Base-by-base conservation (phyloP, 2,329 filamentous ascomycete species). In the Macroventuria anomochaeta region DNA sequence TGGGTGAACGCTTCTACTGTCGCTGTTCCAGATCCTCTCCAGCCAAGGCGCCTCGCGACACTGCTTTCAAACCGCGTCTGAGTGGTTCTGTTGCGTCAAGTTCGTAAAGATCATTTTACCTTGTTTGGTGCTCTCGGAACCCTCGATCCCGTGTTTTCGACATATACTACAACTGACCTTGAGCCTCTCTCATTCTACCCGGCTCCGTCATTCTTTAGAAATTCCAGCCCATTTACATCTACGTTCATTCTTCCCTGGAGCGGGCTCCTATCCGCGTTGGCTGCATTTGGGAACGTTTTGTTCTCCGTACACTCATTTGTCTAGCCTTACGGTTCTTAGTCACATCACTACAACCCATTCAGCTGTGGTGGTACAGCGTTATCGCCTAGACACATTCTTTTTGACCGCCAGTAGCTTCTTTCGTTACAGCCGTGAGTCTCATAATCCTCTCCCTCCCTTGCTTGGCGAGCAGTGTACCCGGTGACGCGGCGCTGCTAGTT, bases 291-390 rank as follows among this genome's bases (percentile, higher is more conserved):
- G 66, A 61, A 65, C 66, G 62, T 52, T 64, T 59, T 64, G 65
- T 71, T 71, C 61, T 71, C 71, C 67, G 64, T 74, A 71, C 72
- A 74, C 68, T 75, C 72, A 62, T 74, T 74, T 74, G 57, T 56
- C 54, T 55, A 57, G 52, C 55, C 53, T 57, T 48, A 43, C 57
- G 53, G 49, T 67, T 64, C 43, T 68, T 66, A 62, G 51, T 67
- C 58, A 58, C 63, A 46, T 54, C 51, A 40, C 40, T 53, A 60
- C 60, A 61, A 55, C 55, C 51, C 53, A 53, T 25, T 68, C 58
- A 62, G 55, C 63, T 57, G 57, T 57, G 65, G 68, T 72, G 62
- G 67, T 57, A 70, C 69, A 67, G 39, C 63, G 62, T 65, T 71
- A 69, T 69, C 62, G 57, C 62, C 64, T 68, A 69, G 61, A 62